Conservation (phyloP, 805 yeast species). For the Maudiozyma pseudohumilis region DNA sequence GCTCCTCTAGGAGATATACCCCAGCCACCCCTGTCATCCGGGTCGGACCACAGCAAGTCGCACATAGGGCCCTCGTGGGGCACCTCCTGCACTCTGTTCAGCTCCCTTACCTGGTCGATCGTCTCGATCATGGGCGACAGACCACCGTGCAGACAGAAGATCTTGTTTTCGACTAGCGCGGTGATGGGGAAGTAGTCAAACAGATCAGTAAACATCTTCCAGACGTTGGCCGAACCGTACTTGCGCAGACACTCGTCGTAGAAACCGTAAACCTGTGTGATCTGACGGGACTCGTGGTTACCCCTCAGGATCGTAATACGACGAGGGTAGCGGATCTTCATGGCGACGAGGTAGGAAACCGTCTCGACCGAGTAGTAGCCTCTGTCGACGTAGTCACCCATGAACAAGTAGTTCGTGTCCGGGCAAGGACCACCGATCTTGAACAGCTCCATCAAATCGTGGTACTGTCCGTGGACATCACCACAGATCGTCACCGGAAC, state of each 20-base stretch:
- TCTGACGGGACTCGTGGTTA: conserved; percentile 90
- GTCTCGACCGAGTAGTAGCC: conserved; percentile 86
- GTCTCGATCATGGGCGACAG: conserved; percentile 90
- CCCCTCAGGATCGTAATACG: conserved; percentile 90
- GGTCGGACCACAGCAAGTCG: conserved; percentile 93
- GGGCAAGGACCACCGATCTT: conserved; percentile 94
- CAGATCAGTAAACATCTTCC: conserved; percentile 86
- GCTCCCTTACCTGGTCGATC: conserved; percentile 81
- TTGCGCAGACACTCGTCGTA: conserved; percentile 92
- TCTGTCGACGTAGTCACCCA: conserved; percentile 85
- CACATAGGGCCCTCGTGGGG: conserved; percentile 99
- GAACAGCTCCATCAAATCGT: conserved; percentile 85
- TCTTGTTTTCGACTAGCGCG: conserved; percentile 82
- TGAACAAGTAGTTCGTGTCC: conserved; percentile 75
- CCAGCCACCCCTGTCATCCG: conserved; percentile 97
- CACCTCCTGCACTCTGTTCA: conserved; percentile 88
- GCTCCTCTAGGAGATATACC: conserved; percentile 98
- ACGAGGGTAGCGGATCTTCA: conserved; percentile 86
- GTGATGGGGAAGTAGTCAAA: conserved; percentile 92
- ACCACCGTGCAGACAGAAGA: conserved; percentile 92
- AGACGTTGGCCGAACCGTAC: conserved; percentile 85
- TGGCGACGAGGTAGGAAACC: conserved; percentile 75
- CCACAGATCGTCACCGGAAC: conserved; percentile 97
- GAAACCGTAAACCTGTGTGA: conserved; percentile 92
- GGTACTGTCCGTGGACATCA: conserved; percentile 94